phyloP scores from a whole-genome alignment of 306 rosid species.

The Castanopsis chinensis region DNA sequence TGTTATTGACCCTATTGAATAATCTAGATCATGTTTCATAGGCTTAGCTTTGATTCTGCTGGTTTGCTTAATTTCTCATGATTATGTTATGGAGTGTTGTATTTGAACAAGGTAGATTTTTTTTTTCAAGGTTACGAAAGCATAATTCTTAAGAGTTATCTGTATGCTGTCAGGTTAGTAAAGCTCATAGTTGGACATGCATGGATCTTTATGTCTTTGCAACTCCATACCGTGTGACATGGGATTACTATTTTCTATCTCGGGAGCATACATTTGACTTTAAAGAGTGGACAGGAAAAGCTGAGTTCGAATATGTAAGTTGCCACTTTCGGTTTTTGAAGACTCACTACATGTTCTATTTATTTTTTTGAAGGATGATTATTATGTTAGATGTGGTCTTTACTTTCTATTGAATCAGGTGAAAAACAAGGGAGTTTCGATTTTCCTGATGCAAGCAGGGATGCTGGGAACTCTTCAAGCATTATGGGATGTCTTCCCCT shows the following conservation, averaged over 20 bases:
- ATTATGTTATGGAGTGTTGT: neutral
- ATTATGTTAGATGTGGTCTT: slow-evolving; percentile 17
- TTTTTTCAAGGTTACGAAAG: neutral
- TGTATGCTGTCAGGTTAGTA: slow-evolving; percentile 55
- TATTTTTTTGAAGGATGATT: slow-evolving; percentile 3
- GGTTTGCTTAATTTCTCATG: neutral
- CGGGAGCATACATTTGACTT: slow-evolving; percentile 95
- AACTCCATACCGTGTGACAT: slow-evolving; percentile 88
- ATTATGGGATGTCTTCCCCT: slow-evolving; percentile 79
- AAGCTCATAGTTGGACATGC: slow-evolving; percentile 94
- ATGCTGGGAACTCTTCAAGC: slow-evolving; percentile 88
- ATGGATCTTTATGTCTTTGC: slow-evolving; percentile 90
- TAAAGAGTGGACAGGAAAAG: slow-evolving; percentile 76
- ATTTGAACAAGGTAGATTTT: neutral
- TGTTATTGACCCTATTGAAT: neutral
- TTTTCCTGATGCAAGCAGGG: slow-evolving; percentile 94
- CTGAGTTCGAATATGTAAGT: slow-evolving; percentile 91
- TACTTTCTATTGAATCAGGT: slow-evolving; percentile 56
- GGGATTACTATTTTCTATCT: slow-evolving; percentile 89
- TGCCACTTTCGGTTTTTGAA: slow-evolving; percentile 17
- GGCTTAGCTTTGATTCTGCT: neutral
- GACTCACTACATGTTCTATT: neutral
- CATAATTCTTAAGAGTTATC: neutral
- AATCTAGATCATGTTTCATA: neutral
- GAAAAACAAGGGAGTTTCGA: slow-evolving; percentile 70